These are phyloP conservation scores for Diplodia seriata DNA, from an alignment of 2,329 filamentous ascomycete species.

Conservation along the genomic window DNA sequence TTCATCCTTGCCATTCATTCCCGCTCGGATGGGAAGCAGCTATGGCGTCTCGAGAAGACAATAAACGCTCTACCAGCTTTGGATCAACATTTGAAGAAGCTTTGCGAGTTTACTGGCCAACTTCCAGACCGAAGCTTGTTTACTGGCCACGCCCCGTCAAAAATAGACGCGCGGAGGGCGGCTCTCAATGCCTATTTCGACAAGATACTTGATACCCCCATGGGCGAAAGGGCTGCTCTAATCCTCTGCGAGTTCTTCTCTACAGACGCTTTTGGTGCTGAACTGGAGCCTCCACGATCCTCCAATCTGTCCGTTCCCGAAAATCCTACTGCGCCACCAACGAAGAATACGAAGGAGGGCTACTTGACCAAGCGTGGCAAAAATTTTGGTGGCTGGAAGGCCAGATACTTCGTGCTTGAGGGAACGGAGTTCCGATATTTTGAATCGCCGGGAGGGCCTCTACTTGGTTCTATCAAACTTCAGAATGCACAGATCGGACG, in stretches of 20 bases:
- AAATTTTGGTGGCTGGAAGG: conserved; percentile 99
- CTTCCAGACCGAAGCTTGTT: conserved; percentile 88
- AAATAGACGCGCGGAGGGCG: conserved; percentile 82
- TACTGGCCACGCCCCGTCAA: conserved; percentile 89
- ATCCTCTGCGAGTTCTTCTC: conserved; percentile 89
- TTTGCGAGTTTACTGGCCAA: conserved; percentile 73
- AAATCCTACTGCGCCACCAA: conserved; percentile 52
- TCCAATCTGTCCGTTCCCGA: conserved; percentile 46
- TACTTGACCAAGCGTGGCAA: conserved; percentile 97
- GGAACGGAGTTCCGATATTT: conserved; percentile 84
- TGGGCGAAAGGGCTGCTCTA: conserved; percentile 77
- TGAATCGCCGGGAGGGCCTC: conserved; percentile 86
- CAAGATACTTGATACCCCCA: conserved; percentile 78
- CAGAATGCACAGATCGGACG: conserved; percentile 92
- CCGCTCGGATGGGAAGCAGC: conserved; percentile 74
- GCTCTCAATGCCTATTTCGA: conserved; percentile 88
- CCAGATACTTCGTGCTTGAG: conserved; percentile 73
- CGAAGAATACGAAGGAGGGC: conserved; percentile 77
- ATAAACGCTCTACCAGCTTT: conserved; percentile 79
- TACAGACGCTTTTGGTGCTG: conserved; percentile 66
- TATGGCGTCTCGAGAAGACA: conserved; percentile 96
- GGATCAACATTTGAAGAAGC: conserved; percentile 79
- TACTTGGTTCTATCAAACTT: conserved; percentile 92
- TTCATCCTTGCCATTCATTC: conserved; percentile 89
- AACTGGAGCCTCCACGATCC: conserved; percentile 58